Evolutionary conservation across 768 basidiomycete species (phyloP).

Genomic region (Hypholoma sublateritium): DNA sequence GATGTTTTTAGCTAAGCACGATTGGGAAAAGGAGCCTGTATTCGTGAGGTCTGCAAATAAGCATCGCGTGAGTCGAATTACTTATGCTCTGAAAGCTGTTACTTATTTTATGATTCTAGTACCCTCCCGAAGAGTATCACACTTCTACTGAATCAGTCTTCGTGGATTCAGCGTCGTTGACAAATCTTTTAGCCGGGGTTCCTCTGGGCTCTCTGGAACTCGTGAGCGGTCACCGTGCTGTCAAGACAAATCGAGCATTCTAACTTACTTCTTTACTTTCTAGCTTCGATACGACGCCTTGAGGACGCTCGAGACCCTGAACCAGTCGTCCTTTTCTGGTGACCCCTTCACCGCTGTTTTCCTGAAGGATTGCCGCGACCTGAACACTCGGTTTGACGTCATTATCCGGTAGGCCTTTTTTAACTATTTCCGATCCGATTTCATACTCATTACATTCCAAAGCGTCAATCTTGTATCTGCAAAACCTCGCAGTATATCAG

Average conservation of each 20-base stretch:
- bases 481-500: slow-evolving; percentile 40
- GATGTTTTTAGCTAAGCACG: slow-evolving; percentile 57
- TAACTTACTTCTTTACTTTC: background rate
- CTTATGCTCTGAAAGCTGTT: background rate
- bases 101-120: slow-evolving; percentile 37
- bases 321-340: slow-evolving; percentile 40
- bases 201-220: slow-evolving; percentile 78
- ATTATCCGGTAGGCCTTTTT: slow-evolving; percentile 55
- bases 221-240: slow-evolving; percentile 38
- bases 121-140: slow-evolving; percentile 54
- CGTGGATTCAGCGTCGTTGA: slow-evolving; percentile 73
- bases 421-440: background rate
- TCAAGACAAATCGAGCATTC: background rate
- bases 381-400: slow-evolving; percentile 71
- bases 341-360: slow-evolving; percentile 76
- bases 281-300: slow-evolving; percentile 78
- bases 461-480: slow-evolving; percentile 60
- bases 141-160: slow-evolving; percentile 56
- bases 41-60: slow-evolving; percentile 59
- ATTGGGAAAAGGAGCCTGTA: slow-evolving; percentile 55
- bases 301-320: slow-evolving; percentile 66
- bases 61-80: slow-evolving; percentile 44
- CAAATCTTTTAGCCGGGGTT: slow-evolving; percentile 77
- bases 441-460: background rate
- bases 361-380: slow-evolving; percentile 65